A percentile compares a stretch with the other conserved stretches of the same genome.
phyloP scores from a whole-genome alignment of 352 stramenopile genomes.

The Phytophthora kernoviae region DNA sequence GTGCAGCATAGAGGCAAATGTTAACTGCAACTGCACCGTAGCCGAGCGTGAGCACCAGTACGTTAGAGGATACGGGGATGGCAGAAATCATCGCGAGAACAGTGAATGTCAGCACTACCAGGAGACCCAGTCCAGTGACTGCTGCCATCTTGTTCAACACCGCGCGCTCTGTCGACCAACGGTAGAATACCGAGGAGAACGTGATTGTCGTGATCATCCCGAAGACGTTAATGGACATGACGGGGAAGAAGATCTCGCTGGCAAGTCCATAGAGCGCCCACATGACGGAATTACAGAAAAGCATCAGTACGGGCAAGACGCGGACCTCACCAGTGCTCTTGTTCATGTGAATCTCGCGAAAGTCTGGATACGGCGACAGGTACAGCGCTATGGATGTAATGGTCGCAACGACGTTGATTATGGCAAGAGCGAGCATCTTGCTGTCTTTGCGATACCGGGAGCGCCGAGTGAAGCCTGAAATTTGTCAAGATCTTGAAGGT shows the following conservation, averaged over 20 bases:
- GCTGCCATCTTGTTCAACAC: constrained; percentile 19
- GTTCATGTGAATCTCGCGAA: constrained; percentile 17
- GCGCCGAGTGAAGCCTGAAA: not conserved
- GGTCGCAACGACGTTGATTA: constrained; percentile 31
- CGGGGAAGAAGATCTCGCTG: constrained; percentile 39
- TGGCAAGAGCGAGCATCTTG: constrained; percentile 26
- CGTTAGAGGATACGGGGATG: constrained; percentile 19
- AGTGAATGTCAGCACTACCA: constrained; percentile 15
- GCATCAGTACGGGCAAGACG: constrained; percentile 43
- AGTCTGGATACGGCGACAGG: constrained; percentile 32
- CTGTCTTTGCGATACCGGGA: not conserved
- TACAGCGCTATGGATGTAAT: constrained; percentile 22
- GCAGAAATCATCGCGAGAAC: constrained; percentile 17
- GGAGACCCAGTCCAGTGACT: constrained; percentile 15
- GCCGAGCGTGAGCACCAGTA: constrained; percentile 35
- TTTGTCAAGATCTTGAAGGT: not conserved
- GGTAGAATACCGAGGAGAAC: constrained; percentile 36
- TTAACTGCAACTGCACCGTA: constrained; percentile 40
- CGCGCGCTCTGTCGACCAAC: constrained; percentile 18
- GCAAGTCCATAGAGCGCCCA: constrained; percentile 46
- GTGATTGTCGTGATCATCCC: constrained; percentile 33
- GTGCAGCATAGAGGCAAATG: constrained; percentile 51
- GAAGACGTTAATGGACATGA: constrained; percentile 48
- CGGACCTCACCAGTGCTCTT: constrained; percentile 40
- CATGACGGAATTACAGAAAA: constrained; percentile 48